These are phyloP conservation scores for Infundibulicybe gibba DNA, from an alignment of 768 basidiomycete species.

Conservation along the genomic window DNA sequence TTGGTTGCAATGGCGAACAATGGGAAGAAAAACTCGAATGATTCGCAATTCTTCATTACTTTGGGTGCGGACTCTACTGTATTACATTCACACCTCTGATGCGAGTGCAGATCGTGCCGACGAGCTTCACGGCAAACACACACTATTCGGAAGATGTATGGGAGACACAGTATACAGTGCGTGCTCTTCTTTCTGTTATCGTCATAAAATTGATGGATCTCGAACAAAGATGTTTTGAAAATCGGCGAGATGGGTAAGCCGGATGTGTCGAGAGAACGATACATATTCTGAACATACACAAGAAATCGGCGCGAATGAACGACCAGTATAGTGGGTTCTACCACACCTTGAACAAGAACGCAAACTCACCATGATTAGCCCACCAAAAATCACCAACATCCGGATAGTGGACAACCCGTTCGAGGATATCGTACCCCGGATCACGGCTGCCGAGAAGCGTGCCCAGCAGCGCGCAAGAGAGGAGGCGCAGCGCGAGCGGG, in stretches of 20 bases:
- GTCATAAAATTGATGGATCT: neutral
- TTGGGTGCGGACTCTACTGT: constrained; percentile 49
- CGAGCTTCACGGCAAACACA: constrained; percentile 92
- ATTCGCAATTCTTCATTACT: constrained; percentile 95
- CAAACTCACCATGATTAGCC: constrained; percentile 38
- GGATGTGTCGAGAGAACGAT: neutral
- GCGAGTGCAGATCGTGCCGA: constrained; percentile 71
- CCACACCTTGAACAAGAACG: neutral
- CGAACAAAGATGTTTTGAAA: constrained; percentile 76
- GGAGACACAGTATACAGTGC: constrained; percentile 89
- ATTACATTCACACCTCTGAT: constrained; percentile 1
- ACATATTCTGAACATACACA: constrained; percentile 4
- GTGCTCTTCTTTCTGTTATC: constrained; percentile 18
- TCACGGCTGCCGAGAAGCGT: constrained; percentile 89
- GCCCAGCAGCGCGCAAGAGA: constrained; percentile 81
- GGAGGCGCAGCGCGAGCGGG: constrained; percentile 71
- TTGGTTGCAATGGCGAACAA: constrained; percentile 93
- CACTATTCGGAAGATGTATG: constrained; percentile 86
- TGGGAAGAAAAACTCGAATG: constrained; percentile 83
- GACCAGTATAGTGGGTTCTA: constrained; percentile 72
- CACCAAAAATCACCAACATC: constrained; percentile 86
- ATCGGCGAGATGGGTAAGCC: constrained; percentile 83
- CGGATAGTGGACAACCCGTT: constrained; percentile 93
- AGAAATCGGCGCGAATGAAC: constrained; percentile 74
- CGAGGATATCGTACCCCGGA: constrained; percentile 91